Conservation (phyloP, 495 filamentous ascomycete genomes). For the Lophiotrema nucula region DNA sequence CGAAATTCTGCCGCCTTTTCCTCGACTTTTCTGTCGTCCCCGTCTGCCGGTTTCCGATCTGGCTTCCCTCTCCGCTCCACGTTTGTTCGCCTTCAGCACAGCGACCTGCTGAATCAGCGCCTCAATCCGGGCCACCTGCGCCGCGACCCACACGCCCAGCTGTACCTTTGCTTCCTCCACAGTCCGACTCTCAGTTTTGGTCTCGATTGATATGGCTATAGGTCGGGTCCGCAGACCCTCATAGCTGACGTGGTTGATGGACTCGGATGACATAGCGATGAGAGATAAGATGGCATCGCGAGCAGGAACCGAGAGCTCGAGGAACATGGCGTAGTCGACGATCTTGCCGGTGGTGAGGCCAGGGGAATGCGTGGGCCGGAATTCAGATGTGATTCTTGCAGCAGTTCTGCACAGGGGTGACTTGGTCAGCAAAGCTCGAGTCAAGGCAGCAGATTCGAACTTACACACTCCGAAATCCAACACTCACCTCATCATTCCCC, state of each 20-base stretch:
- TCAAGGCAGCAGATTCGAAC: slow-evolving; percentile 10
- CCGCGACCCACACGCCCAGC: slow-evolving; percentile 20
- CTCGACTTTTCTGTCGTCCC: slow-evolving; percentile 19
- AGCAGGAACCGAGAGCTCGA: slow-evolving; percentile 14
- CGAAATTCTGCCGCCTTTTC: slow-evolving; percentile 15
- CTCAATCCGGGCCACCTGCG: slow-evolving; percentile 18
- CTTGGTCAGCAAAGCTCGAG: slow-evolving; percentile 12
- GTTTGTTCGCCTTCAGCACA: slow-evolving; percentile 17
- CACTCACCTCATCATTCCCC: slow-evolving; percentile 11
- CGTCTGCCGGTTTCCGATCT: slow-evolving; percentile 5
- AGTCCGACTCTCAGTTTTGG: slow-evolving; percentile 26
- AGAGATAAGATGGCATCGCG: slow-evolving; percentile 14
- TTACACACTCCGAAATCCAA: slow-evolving; percentile 14
- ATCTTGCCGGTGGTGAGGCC: slow-evolving; percentile 18
- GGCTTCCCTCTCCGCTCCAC: slow-evolving; percentile 5
- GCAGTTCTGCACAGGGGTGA: slow-evolving; percentile 8
- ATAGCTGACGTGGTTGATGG: slow-evolving; percentile 21
- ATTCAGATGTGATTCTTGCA: slow-evolving; percentile 18
- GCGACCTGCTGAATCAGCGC: slow-evolving; percentile 11
- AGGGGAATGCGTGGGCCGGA: slow-evolving; percentile 15
- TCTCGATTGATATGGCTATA: slow-evolving; percentile 26
- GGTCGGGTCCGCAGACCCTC: slow-evolving; percentile 19
- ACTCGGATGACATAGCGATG: slow-evolving; percentile 16
- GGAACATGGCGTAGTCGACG: slow-evolving; percentile 18
- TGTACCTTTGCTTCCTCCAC: slow-evolving; percentile 26